phyloP scores from a whole-genome alignment of 305 asterid genomes.

The Solanum aculeatissimum region DNA sequence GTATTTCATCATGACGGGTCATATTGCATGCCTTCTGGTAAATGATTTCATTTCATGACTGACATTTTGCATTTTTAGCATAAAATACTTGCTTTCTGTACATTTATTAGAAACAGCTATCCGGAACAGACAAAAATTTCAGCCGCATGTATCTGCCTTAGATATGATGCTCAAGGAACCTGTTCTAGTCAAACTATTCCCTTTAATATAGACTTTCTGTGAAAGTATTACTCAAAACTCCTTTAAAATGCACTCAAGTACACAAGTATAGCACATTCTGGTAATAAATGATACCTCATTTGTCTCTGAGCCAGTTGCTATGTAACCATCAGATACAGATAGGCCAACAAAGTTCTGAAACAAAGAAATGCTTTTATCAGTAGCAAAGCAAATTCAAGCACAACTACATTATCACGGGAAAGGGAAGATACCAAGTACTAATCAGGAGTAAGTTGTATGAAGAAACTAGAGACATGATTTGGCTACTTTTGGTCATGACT shows the following conservation, averaged over 20 bases:
- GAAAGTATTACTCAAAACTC: background rate
- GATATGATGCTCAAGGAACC: background rate
- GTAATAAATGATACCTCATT: constrained; percentile 55
- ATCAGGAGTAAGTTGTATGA: background rate
- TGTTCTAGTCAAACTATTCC: background rate
- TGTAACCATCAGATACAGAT: constrained; percentile 84
- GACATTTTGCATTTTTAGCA: background rate
- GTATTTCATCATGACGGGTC: background rate
- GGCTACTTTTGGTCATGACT: background rate
- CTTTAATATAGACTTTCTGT: background rate
- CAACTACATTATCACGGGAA: background rate
- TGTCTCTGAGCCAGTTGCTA: constrained; percentile 95
- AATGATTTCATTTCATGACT: background rate
- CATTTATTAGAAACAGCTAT: background rate
- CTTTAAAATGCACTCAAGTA: background rate
- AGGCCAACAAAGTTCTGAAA: constrained; percentile 95
- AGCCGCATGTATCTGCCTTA: background rate
- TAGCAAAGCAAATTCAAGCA: background rate
- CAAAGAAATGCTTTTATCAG: constrained; percentile 2
- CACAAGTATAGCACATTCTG: background rate
- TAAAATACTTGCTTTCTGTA: background rate
- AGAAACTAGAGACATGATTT: background rate
- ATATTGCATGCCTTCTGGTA: background rate
- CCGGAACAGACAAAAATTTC: background rate
- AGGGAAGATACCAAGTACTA: background rate